phyloP scores from a whole-genome alignment of 1,139 yeast genomes.

The Groenewaldozyma sp. region DNA sequence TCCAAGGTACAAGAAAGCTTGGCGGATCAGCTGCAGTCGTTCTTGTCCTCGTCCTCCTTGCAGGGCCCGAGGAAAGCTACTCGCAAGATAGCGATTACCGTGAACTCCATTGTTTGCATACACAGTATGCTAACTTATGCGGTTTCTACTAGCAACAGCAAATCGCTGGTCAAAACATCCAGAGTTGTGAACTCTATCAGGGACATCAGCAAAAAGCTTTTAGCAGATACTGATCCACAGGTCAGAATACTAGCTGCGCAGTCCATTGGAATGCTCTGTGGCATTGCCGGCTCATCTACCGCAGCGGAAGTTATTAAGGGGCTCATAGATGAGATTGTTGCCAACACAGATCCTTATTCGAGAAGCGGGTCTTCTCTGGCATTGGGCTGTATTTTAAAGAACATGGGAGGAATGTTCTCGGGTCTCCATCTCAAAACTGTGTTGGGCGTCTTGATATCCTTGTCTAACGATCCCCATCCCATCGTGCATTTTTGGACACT shows the following conservation, averaged over 20 bases:
- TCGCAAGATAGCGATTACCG: conserved; percentile 38
- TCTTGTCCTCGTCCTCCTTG: conserved; percentile 21
- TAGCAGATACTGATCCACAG: conserved; percentile 25
- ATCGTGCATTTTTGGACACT: conserved; percentile 67
- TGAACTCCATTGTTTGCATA: conserved; percentile 57
- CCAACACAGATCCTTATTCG: conserved; percentile 48
- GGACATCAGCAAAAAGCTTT: conserved; percentile 49
- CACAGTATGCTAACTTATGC: conserved; percentile 42
- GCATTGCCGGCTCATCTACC: conserved; percentile 34
- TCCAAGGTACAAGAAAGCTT: conserved; percentile 77
- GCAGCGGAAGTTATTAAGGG: conserved; percentile 43
- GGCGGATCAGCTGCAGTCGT: conserved; percentile 64
- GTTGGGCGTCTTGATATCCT: conserved; percentile 48
- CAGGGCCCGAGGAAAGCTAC: conserved; percentile 23
- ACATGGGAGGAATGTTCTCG: conserved; percentile 36
- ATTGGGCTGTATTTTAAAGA: conserved; percentile 50
- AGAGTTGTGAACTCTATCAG: conserved; percentile 39
- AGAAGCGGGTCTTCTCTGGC: conserved; percentile 59
- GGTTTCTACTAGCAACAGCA: conserved; percentile 5
- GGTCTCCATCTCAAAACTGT: conserved; percentile 36
- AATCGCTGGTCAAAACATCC: conserved; percentile 14
- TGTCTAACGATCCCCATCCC: conserved; percentile 77
- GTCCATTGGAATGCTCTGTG: conserved; percentile 52
- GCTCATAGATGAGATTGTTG: conserved; percentile 54
- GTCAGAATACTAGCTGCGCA: conserved; percentile 50